Evolutionary conservation across 805 yeast genomes (phyloP).

Genomic region (Candida krabiensis): DNA sequence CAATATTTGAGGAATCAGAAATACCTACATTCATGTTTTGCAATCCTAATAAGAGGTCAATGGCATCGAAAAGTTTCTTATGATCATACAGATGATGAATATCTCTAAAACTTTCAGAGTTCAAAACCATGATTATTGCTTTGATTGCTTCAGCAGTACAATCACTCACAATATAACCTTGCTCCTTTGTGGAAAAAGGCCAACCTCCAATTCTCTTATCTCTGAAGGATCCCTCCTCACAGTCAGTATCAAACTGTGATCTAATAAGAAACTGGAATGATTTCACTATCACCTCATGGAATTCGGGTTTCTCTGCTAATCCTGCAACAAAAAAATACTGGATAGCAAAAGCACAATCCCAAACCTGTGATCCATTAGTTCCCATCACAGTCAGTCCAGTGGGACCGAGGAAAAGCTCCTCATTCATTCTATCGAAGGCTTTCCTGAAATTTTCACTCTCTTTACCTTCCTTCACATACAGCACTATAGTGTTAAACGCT

Average conservation of each 20-base stretch:
- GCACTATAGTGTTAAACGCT: slow-evolving; percentile 77
- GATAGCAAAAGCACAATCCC: slow-evolving; percentile 93
- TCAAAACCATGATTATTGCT: slow-evolving; percentile 88
- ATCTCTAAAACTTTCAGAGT: slow-evolving; percentile 53
- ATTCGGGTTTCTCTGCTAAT: slow-evolving; percentile 66
- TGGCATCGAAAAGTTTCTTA: slow-evolving; percentile 58
- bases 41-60: slow-evolving; percentile 71
- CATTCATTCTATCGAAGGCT: slow-evolving; percentile 62
- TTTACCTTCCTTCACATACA: slow-evolving; percentile 67
- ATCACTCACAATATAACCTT: slow-evolving; percentile 95
- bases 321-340: slow-evolving; percentile 84
- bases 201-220: slow-evolving; percentile 87
- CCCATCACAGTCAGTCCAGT: slow-evolving; percentile 95
- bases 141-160: slow-evolving; percentile 96
- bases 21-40: slow-evolving; percentile 64
- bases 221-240: slow-evolving; percentile 74
- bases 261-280: slow-evolving; percentile 73
- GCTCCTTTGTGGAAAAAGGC: slow-evolving; percentile 95
- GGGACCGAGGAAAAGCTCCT: slow-evolving; percentile 79
- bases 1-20: slow-evolving; percentile 60
- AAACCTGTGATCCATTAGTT: slow-evolving; percentile 94
- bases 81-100: slow-evolving; percentile 41
- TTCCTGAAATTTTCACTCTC: slow-evolving; percentile 60
- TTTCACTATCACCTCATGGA: slow-evolving; percentile 57
- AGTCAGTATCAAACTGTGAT: slow-evolving; percentile 83